Percentiles rank a stretch among this genome's conserved stretches.
Evolutionary conservation across 1,284 basidiomycete genomes (phyloP).

Genomic region (Ustilago hordei): DNA sequence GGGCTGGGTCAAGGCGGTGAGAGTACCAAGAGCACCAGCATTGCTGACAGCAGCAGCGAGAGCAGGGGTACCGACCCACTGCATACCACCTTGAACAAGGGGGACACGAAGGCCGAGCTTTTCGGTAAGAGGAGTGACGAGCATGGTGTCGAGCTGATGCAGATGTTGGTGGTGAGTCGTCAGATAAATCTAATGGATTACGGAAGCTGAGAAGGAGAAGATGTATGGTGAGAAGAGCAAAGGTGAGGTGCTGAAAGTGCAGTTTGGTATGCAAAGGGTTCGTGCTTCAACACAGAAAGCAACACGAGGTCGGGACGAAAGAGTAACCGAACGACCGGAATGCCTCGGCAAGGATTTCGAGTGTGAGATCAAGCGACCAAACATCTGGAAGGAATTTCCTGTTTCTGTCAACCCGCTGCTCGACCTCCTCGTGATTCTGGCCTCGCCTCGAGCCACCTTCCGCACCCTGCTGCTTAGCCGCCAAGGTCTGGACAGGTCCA

Average conservation of each 20-base stretch:
- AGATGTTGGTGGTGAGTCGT: neutral
- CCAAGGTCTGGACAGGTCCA: neutral
- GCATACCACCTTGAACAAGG: constrained; percentile 67
- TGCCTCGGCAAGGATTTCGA: neutral
- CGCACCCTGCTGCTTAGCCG: neutral
- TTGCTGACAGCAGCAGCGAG: constrained; percentile 85
- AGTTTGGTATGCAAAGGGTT: neutral
- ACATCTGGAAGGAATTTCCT: neutral
- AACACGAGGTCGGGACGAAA: constrained; percentile 8
- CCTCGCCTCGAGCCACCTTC: neutral
- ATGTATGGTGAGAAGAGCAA: neutral
- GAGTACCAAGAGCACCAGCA: constrained; percentile 86
- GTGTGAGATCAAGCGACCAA: neutral
- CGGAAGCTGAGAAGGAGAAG: neutral
- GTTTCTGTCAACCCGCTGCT: neutral
- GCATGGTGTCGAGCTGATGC: constrained; percentile 26
- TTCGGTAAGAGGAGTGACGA: constrained; percentile 69
- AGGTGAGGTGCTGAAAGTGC: neutral
- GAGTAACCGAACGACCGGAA: constrained; percentile 31
- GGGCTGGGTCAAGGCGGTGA: constrained; percentile 89
- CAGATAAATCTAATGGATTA: neutral
- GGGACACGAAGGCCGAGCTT: constrained; percentile 69
- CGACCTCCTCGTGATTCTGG: neutral
- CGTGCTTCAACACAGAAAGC: neutral
- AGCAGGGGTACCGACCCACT: constrained; percentile 80